Base-by-base conservation (phyloP, 441 rosid genomes). In the Flueggea neowawraea region DNA sequence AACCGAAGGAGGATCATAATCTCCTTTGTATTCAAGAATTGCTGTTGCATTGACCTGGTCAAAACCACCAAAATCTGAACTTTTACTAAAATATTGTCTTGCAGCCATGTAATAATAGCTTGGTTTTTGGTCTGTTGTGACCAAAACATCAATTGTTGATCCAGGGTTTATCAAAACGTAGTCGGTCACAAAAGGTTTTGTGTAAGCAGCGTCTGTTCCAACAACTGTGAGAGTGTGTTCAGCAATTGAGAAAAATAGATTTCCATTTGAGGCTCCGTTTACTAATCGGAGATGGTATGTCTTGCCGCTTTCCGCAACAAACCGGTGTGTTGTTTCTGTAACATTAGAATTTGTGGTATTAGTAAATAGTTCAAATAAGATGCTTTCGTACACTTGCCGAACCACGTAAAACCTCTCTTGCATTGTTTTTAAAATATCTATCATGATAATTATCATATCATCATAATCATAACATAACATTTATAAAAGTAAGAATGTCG, bases 101-200 rank as follows among this genome's bases (percentile, higher is more conserved):
- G 83, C 73, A 11, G 81, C 79, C 58, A 71, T 53, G 52, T 69
- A 68, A 62, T 81, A 81, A 4, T 50, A 62, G 9, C 16, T 52
- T 0, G 70, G 55, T 0, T 6, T 59, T 51, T 75, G 75, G 54
- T 81, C 66, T 0, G 79, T 75, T 0, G 62, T 54, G 66, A 81
- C 56, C 45, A 80, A 64, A 31, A 73, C 73, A 57, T 80, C 80
- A n/a, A 80, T 72, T 59, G 82, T 59, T 53, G 77, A 76, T 1
- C 85, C 85, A 0, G 80, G 80, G 28, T 73, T 69, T 58, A 78
- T 80, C 78, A 78, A 65, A 12, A 73, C n/a, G 57, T 75, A 78
- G 8, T 54, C 31, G 4, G 73, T 17, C 6, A 60, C 53, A 15
- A 80, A 55, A 10, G 65, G 78, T 58, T 80, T 80, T 14, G 72